Evolutionary conservation across 495 filamentous ascomycete species (phyloP).

Genomic region (Neurospora sp.): DNA sequence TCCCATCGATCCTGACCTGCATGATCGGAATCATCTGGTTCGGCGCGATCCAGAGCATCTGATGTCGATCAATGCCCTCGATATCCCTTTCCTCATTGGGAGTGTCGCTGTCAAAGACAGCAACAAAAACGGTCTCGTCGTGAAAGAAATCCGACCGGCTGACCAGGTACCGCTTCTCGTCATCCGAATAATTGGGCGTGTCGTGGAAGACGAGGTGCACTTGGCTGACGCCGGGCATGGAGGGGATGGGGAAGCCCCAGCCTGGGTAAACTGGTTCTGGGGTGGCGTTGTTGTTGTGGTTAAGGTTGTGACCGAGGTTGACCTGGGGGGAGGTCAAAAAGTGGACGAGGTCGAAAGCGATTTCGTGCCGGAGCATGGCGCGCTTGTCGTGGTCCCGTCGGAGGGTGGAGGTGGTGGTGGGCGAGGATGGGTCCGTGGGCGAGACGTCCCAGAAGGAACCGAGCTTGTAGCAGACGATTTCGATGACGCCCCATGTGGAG

Average conservation of each 20-base stretch:
- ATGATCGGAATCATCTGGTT: neutral
- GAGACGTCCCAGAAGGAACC: slow-evolving; percentile 5
- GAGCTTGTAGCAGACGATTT: slow-evolving; percentile 6
- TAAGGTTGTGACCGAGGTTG: neutral
- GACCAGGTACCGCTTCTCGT: neutral
- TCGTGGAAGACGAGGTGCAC: neutral
- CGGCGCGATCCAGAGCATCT: neutral
- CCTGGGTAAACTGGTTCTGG: neutral
- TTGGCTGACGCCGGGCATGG: neutral
- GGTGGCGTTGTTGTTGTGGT: neutral
- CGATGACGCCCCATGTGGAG: slow-evolving; percentile 7
- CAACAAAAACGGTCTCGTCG: neutral
- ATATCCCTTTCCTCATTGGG: neutral
- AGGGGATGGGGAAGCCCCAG: neutral
- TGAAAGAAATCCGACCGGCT: neutral
- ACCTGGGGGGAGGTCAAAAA: neutral
- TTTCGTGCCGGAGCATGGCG: slow-evolving; percentile 7
- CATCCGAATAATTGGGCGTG: neutral
- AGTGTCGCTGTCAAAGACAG: neutral
- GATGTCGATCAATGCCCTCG: neutral
- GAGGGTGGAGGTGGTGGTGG: neutral
- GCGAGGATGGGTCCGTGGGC: neutral
- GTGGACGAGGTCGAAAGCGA: slow-evolving; percentile 2
- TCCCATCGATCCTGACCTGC: neutral
- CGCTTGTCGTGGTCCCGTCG: slow-evolving; percentile 1